Evolutionary conservation across 108 stramenopile species (phyloP).

Genomic region (Nannochloropsis oceanica): DNA sequence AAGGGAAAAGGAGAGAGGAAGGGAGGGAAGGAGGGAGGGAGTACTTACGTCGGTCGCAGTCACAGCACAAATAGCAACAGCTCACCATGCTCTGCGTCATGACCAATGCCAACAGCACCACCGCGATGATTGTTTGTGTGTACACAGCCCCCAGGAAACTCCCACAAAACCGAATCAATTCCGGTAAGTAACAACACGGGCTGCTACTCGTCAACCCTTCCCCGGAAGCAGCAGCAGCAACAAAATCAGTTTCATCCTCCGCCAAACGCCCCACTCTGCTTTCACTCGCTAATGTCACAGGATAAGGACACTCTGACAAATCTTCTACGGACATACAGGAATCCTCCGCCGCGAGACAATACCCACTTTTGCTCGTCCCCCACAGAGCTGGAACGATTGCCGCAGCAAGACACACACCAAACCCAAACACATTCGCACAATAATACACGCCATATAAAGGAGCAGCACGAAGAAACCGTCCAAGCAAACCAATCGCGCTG

Average conservation of each 20-base stretch:
- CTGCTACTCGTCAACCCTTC: background rate
- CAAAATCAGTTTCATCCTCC: background rate
- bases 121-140: background rate
- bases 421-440: background rate
- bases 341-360: background rate
- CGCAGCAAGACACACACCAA: background rate
- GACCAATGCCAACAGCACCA: background rate
- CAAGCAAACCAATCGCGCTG: background rate
- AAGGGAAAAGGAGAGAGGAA: background rate
- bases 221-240: background rate
- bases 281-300: background rate
- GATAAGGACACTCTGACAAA: background rate
- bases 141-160: background rate
- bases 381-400: background rate
- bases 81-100: background rate
- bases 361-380: background rate
- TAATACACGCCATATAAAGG: background rate
- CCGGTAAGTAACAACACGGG: background rate
- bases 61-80: background rate
- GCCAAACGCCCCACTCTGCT: background rate
- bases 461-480: background rate
- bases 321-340: background rate
- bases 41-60: background rate
- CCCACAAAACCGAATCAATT: background rate
- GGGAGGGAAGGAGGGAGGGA: background rate